Evolutionary conservation across 2,329 filamentous ascomycete species (phyloP), one percentile per base, ranked within the genome.

Genomic region (Botrytis hyacinthi): DNA sequence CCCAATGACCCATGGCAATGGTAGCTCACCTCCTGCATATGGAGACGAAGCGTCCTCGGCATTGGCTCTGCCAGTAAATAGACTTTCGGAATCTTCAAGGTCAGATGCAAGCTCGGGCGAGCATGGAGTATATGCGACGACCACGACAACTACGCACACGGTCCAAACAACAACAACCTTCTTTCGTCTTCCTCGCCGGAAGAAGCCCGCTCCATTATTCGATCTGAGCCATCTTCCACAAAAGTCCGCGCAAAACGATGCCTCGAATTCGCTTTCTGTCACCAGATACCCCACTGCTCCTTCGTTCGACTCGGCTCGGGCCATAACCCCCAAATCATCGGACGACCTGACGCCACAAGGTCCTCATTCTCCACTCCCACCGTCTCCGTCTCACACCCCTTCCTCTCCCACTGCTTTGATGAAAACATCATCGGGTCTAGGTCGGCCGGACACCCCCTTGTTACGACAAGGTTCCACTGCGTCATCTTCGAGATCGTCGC

Each of bases 191-290:
- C 89, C 91, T 48, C 91, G 94, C 70, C 88, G 94, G 79, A 94
- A 92, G 79, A 90, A 92, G 74, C 89, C 90, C 54, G 91, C 89
- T 42, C 88, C 93, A 4, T 84, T 98, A 51, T 98, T 98, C 79
- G 94, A 95, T 73, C 86, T 98, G 22, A 94, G 94, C 59, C 95
- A 95, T 73, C 86, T 98, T n/a, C 94, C 94, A 59, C 90, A 95
- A 76, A 94, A 92, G 82, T 87, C 89, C 76, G 89, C 83, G 78
- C 80, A 78, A 6, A 75, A 82, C 48, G 79, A 80, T 72, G 71
- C 81, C 2, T 69, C 75, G 44, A 71, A 76, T 72, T 77, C 81
- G 63, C 77, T 81, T 63, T 76, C 82, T 83, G 84, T 75, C 84
- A 75, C 82, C 79, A 75, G 82, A 80, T 70, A 82, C 78, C 77